Percentiles rank a stretch among this genome's conserved stretches.
Conservation (phyloP, 1,284 basidiomycete species). For the Serendipita sp. region DNA sequence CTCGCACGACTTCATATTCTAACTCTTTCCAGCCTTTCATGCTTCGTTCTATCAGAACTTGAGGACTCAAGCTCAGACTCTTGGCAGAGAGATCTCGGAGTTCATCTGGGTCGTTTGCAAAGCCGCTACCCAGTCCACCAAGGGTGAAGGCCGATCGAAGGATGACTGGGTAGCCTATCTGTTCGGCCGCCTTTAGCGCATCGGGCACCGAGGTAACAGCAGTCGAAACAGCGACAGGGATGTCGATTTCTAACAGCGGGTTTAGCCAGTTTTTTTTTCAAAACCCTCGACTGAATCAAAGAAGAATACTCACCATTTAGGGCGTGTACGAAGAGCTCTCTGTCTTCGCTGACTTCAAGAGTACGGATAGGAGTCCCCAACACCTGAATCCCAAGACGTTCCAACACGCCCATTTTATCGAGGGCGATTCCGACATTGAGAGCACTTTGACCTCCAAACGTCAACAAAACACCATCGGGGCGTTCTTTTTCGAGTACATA, state of each 20-base stretch:
- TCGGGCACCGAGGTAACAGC: slow-evolving; percentile 93
- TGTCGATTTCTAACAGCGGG: slow-evolving; percentile 71
- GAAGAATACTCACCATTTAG: slow-evolving; percentile 56
- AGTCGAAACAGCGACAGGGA: slow-evolving; percentile 92
- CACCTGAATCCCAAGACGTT: slow-evolving; percentile 87
- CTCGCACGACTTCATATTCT: slow-evolving; percentile 98
- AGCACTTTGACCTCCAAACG: slow-evolving; percentile 96
- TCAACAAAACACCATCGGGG: slow-evolving; percentile 93
- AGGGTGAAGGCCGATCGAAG: slow-evolving; percentile 96
- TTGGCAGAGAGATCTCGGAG: slow-evolving; percentile 88
- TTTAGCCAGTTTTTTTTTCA: neutral
- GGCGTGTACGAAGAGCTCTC: slow-evolving; percentile 93
- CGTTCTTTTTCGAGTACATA: slow-evolving; percentile 98
- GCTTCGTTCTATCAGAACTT: slow-evolving; percentile 93
- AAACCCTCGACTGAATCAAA: neutral
- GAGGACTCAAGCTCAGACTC: slow-evolving; percentile 81
- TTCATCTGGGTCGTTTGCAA: slow-evolving; percentile 91
- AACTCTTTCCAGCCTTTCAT: slow-evolving; percentile 99
- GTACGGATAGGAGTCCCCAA: slow-evolving; percentile 92
- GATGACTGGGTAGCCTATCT: slow-evolving; percentile 96
- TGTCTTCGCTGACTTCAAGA: slow-evolving; percentile 92
- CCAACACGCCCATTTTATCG: slow-evolving; percentile 94
- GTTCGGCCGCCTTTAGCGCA: slow-evolving; percentile 79
- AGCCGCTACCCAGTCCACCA: slow-evolving; percentile 96
- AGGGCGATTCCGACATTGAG: slow-evolving; percentile 96